Evolutionary conservation across 2,329 filamentous ascomycete species (phyloP), one percentile per base, ranked within the genome.

Genomic region (Canariomyces notabilis): DNA sequence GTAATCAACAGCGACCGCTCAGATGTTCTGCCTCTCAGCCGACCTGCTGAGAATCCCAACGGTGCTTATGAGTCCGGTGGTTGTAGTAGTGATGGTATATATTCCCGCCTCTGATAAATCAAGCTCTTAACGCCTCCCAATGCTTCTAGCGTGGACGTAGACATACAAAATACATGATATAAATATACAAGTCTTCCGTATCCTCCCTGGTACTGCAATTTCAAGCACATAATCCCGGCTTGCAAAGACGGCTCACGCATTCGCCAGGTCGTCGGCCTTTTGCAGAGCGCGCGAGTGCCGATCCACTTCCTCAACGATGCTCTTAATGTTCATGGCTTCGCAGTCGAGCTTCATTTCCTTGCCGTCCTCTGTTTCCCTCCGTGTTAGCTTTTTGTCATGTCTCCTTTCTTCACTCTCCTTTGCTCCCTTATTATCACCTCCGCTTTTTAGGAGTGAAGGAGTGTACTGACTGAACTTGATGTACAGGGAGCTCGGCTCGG

Each of bases 251-350:
- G 5, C 35, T 54, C 52, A 67, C 19, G 55, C 59, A 14, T 80
- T 77, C 31, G 68, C 69, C 63, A 97, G 70, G 62, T 94, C 90
- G 58, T 89, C 87, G 67, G 88, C 81, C 64, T 95, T 84, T 59
- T 88, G 82, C 61, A 97, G 69, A 57, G 76, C 73, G 56, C 93
- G 79, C 41, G 89, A 95, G 70, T 97, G 89, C 60, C 93, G 77
- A 65, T 96, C 87, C 36, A 95, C 82, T 67, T 97, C 89, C 65
- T 89, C 87, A 48, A 91, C 76, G 16, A 97, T 79, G 60, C 89
- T 86, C 64, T 87, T 87, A 63, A 97, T 90, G 57, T 83, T 85
- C 69, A 90, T 74, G 66, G 84, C 85, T 57, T 87, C 82, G 56
- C 88, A 77, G 63, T 95, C 83, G 32, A 97, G 77, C 26, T 81